Base-by-base conservation (phyloP, 371 early-diverging fungal genomes). In the Rhizopus sp. region DNA sequence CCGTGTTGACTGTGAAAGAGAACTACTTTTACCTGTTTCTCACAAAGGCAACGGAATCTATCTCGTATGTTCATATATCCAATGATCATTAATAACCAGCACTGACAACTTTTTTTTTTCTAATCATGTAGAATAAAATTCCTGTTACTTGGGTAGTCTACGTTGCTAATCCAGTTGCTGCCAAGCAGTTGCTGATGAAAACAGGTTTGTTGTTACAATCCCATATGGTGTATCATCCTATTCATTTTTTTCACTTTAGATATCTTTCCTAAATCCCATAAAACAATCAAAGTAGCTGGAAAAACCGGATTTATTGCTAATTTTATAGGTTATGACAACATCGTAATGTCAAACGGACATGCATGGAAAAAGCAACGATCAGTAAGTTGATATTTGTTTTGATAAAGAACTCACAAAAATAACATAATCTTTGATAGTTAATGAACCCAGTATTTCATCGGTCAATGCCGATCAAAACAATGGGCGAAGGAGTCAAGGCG, bases 371-470 rank as follows among this genome's bases (percentile, higher is more conserved):
- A 44, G 4, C 72, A 74, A 13, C 64, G 77, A 33, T 69, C 60
- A 58, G 71, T 72, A 58, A 51, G 47, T 32, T 23, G 23, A 23
- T 2, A 23, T 23, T 23, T 23, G 23, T 23, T 23, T 23, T 23
- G 23, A 23, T 23, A 23, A 23, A 23, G 23, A 23, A 23, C 23
- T 23, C 10, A 44, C 4, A 34, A 55, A 31, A 5, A 6, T 45
- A 45, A 55, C 7, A 30, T 4, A n/a, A 10, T 13, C 15, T 2
- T 58, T 56, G 33, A 16, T 37, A 7, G 15, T 9, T 34, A 38
- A 35, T 46, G 30, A 80, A 73, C 29, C 77, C 77, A 12, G 78
- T 71, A 3, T 78, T 78, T 42, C 70, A 69, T 47, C 70, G 70
- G 16, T 53, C 72, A 1, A 66, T 78, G 63, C 78, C 75, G 3